Base-by-base conservation (phyloP, 73 alveolate genomes). In the Stentor roeselii region DNA sequence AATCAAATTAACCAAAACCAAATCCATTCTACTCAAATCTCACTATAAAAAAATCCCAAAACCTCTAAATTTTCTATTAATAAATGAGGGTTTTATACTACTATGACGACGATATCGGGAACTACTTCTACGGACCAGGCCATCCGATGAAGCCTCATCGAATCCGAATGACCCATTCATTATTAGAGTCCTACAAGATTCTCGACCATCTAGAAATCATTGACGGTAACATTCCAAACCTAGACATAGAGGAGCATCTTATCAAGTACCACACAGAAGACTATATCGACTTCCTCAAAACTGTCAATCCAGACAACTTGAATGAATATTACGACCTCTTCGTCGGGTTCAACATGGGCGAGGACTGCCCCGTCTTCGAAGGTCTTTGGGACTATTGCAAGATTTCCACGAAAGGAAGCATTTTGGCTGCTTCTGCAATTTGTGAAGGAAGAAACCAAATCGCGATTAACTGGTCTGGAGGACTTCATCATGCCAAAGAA, bases 111-210 rank as follows among this genome's bases (percentile, higher is more conserved):
- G 97, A 95, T 60, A 88, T 97, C 31, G 99, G 99, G 3, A 88
- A 91, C 75, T 97, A 86, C 88, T 88, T 95, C 85, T 97, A 95
- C 87, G 98, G 98, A 3, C 92, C 93, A 36, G 94, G 92, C 60
- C 99, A 97, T 85, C 99, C 99, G 31, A 97, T 97, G 99, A 97
- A 97, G 83, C 99, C 99, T 6, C 91, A 88, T 37, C 84, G 99
- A 84, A 88, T 95, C 60, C 87, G 90, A 78, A 96, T 96, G 99
- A 87, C 98, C 34, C 97, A 96, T 87, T 90, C 90, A 41, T 83
- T 96, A 78, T 86, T 96, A 3, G 83, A 85, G 30, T 60, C 93
- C 60, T 96, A 96, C 86, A 97, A 95, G 15, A 60, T 95, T 85
- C 87, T 86, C 39, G 92, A 89, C 34, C 86, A 85, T 67, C 85